Evolutionary conservation across 164 flowering plant species (phyloP).

Genomic region (Platanus orientalis): DNA sequence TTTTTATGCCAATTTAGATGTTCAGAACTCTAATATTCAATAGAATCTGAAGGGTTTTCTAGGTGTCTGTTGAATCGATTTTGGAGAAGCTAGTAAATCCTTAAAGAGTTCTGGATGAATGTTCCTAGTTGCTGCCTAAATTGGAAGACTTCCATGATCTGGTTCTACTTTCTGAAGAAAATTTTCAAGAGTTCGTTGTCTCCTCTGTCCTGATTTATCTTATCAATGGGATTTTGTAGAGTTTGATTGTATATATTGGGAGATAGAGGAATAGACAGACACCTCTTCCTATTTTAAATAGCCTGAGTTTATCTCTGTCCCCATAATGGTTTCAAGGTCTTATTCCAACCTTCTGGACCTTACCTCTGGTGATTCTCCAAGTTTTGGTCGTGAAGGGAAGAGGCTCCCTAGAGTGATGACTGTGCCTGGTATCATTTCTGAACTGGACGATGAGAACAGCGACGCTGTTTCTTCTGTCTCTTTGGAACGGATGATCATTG

Average conservation of each 20-base stretch:
- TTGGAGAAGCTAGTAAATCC: too few relatives aligned
- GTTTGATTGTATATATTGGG: conserved; percentile 9
- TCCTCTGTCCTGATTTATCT: conserved; percentile 4
- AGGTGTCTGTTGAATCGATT: background rate
- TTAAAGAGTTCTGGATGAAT: too few relatives aligned
- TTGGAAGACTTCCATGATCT: background rate
- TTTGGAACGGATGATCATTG: conserved; percentile 81
- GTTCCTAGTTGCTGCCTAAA: too few relatives aligned
- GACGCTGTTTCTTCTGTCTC: conserved; percentile 65
- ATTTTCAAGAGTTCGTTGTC: background rate
- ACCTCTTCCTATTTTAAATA: background rate
- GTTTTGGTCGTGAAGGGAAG: conserved; percentile 55
- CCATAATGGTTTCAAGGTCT: conserved; percentile 80
- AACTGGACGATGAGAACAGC: conserved; percentile 67
- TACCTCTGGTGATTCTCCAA: conserved; percentile 59
- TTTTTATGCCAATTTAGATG: background rate
- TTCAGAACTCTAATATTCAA: background rate
- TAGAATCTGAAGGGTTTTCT: background rate
- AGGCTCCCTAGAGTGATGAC: conserved; percentile 81
- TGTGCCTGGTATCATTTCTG: conserved; percentile 71
- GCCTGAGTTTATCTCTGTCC: background rate
- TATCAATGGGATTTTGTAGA: conserved; percentile 12
- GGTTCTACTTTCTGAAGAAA: background rate
- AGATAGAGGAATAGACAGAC: conserved; percentile 1
- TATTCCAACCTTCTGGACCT: conserved; percentile 87